A percentile compares a stretch with the other conserved stretches of the same genome.
These are phyloP conservation scores for Lipomyces lipofer DNA, from an alignment of 805 yeast genomes.

Conservation along the genomic window DNA sequence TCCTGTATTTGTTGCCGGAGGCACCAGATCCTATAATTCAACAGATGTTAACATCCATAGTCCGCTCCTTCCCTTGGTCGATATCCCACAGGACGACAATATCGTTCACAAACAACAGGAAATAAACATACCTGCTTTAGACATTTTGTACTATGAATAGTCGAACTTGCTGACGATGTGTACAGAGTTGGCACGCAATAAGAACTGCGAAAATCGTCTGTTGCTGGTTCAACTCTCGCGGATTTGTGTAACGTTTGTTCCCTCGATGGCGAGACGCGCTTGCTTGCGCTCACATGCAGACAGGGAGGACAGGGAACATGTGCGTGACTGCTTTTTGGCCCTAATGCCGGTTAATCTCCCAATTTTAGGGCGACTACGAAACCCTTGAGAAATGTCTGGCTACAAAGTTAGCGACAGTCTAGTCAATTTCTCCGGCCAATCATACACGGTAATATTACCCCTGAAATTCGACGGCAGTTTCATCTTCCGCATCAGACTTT, in stretches of 20 bases:
- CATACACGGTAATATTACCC: no score
- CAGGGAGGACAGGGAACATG: no score
- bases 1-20: conserved; percentile 99
- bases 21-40: conserved; percentile 75
- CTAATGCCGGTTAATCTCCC: not conserved
- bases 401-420: not conserved
- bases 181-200: not conserved
- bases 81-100: not conserved
- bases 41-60: conserved; percentile 12
- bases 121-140: conserved; percentile 15
- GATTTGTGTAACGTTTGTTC: no score
- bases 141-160: conserved; percentile 14
- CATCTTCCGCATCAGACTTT: no score
- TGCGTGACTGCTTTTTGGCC: conserved; percentile 1
- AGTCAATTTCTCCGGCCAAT: no score
- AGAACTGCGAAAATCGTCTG: not conserved
- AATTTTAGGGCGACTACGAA: not conserved
- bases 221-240: not conserved
- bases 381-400: not conserved
- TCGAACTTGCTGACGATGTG: no score
- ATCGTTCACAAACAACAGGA: not conserved
- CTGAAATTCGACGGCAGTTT: no score
- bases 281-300: no score
- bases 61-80: no score
- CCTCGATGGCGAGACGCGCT: no score